Evolutionary conservation across 73 alveolate genomes (phyloP).

Genomic region (Stentor roeselii): DNA sequence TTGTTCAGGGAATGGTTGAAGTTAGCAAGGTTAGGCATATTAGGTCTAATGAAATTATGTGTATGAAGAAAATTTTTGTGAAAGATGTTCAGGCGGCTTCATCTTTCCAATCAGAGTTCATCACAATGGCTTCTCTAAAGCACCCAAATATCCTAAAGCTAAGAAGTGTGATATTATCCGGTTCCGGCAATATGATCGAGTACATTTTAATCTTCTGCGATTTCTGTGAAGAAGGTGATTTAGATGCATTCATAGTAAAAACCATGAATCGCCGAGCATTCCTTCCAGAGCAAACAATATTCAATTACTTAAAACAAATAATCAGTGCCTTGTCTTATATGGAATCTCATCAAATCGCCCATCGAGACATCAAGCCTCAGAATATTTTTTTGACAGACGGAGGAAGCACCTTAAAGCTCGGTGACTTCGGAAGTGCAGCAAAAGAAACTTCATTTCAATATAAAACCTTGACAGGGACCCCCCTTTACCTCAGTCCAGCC

Average conservation of each 20-base stretch:
- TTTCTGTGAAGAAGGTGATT: neutral
- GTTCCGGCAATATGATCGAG: neutral
- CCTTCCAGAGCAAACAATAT: neutral
- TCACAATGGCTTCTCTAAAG: conserved; percentile 30
- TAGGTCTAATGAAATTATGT: too few relatives aligned
- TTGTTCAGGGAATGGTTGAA: too few relatives aligned
- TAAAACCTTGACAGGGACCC: neutral
- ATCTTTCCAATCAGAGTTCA: too few relatives aligned
- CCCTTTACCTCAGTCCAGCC: neutral
- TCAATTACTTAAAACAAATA: too few relatives aligned
- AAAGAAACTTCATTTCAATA: neutral
- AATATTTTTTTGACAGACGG: neutral
- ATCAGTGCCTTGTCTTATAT: neutral
- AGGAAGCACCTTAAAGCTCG: neutral
- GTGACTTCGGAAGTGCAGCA: neutral
- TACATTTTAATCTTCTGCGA: neutral
- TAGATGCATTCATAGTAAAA: neutral
- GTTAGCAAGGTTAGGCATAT: too few relatives aligned
- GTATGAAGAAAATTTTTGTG: too few relatives aligned
- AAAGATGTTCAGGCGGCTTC: too few relatives aligned
- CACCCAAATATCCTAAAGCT: conserved; percentile 50
- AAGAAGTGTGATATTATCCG: neutral
- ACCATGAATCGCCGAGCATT: neutral
- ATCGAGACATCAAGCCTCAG: neutral
- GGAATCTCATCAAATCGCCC: neutral